phyloP scores from a whole-genome alignment of 78 protist species.

The Neovahlkampfia damariscottae region DNA sequence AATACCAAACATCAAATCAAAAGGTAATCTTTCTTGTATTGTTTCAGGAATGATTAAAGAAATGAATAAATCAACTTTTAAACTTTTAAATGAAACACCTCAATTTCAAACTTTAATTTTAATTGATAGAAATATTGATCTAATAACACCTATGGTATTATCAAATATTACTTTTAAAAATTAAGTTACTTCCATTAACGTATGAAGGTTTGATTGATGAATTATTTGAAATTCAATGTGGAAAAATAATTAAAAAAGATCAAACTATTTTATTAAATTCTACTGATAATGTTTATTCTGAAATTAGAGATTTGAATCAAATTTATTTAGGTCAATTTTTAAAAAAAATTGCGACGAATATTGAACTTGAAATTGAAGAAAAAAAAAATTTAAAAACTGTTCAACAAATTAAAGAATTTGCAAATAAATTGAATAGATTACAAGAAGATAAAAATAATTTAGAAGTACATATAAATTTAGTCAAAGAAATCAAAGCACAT shows the following conservation, averaged over 20 bases:
- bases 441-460: conserved; percentile 37
- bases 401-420: conserved; percentile 31
- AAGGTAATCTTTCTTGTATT: conserved; percentile 34
- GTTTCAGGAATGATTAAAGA: background rate
- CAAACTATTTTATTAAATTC: background rate
- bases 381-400: conserved; percentile 33
- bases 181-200: too few species aligned
- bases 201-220: conserved; percentile 9
- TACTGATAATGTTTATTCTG: background rate
- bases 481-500: conserved; percentile 18
- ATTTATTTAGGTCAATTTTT: conserved; percentile 8
- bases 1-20: conserved; percentile 59
- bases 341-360: conserved; percentile 34
- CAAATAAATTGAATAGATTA: conserved; percentile 29
- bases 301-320: background rate
- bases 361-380: conserved; percentile 24
- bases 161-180: too few species aligned
- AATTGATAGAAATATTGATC: conserved; percentile 7
- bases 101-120: background rate
- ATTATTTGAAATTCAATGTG: background rate
- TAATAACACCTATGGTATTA: background rate
- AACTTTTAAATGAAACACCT: background rate
- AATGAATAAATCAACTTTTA: conserved; percentile 2
- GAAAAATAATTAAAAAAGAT: background rate
- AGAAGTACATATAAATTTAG: conserved; percentile 28